phyloP scores from a whole-genome alignment of 331 rosid genomes.

The Pyracantha coccinea region DNA sequence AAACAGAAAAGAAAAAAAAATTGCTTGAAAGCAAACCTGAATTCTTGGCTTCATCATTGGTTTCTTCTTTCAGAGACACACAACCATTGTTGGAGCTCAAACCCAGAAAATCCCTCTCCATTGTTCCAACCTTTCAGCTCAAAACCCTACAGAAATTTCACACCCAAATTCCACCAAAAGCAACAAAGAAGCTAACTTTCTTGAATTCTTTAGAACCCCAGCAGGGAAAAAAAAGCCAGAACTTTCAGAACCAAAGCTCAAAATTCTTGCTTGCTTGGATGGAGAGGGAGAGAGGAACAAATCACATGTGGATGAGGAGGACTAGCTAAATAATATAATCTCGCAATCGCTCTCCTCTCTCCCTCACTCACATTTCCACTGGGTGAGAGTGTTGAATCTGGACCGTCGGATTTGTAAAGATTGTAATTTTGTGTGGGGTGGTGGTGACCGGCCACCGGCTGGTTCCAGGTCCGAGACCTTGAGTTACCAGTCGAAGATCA shows the following conservation, averaged over 20 bases:
- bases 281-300: background rate
- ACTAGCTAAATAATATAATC: background rate
- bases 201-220: too few relatives aligned
- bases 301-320: background rate
- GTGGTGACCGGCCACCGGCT: constrained; percentile 16
- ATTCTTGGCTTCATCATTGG: constrained; percentile 24
- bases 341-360: background rate
- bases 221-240: background rate
- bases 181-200: background rate
- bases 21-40: constrained; percentile 30
- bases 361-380: background rate
- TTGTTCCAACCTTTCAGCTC: background rate
- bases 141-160: background rate
- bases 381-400: background rate
- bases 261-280: background rate
- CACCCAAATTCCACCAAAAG: background rate
- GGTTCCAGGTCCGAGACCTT: background rate
- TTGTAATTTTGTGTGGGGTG: background rate
- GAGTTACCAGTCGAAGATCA: constrained; percentile 13
- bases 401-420: constrained; percentile 15
- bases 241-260: background rate
- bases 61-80: constrained; percentile 27
- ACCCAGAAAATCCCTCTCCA: constrained; percentile 77
- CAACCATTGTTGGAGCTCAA: constrained; percentile 36
- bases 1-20: background rate